A percentile compares a stretch with the other conserved stretches of the same genome.
phyloP scores from a whole-genome alignment of 106 monocot genomes.

The Ottelia alismoides region DNA sequence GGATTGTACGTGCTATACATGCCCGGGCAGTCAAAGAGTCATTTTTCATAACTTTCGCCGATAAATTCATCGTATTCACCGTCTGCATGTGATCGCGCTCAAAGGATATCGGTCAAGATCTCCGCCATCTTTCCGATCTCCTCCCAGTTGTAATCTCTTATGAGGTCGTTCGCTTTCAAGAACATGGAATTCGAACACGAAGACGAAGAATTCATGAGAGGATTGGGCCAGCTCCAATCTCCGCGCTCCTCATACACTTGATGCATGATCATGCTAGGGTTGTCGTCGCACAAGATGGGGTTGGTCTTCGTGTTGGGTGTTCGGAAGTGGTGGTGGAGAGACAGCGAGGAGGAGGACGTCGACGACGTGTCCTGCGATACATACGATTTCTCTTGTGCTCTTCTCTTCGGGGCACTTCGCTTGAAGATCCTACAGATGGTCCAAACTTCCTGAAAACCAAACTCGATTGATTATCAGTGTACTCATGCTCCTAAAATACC shows the following conservation, averaged over 20 bases:
- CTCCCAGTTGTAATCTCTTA: constrained; percentile 44
- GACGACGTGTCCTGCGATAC: no score
- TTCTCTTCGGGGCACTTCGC: constrained; percentile 29
- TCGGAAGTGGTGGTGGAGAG: background rate
- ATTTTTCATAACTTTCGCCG: no score
- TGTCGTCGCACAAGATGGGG: constrained; percentile 11
- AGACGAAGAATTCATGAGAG: background rate
- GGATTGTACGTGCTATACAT: no score
- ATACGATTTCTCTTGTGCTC: no score
- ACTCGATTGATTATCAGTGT: no score
- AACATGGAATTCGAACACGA: background rate
- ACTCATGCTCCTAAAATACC: no score
- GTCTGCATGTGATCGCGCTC: no score
- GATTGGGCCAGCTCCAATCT: constrained; percentile 20
- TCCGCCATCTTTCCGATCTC: constrained; percentile 65
- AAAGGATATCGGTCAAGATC: constrained; percentile 10
- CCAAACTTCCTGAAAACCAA: constrained; percentile 83
- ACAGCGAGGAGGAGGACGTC: no score
- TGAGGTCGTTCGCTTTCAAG: constrained; percentile 6
- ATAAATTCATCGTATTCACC: no score
- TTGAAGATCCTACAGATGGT: constrained; percentile 80
- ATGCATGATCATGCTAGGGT: constrained; percentile 20
- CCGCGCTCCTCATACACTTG: constrained; percentile 7
- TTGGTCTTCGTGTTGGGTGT: constrained; percentile 3
- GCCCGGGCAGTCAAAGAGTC: no score